Conservation (phyloP, 2,329 filamentous ascomycete genomes). For the Pseudogymnoascus sp. region DNA sequence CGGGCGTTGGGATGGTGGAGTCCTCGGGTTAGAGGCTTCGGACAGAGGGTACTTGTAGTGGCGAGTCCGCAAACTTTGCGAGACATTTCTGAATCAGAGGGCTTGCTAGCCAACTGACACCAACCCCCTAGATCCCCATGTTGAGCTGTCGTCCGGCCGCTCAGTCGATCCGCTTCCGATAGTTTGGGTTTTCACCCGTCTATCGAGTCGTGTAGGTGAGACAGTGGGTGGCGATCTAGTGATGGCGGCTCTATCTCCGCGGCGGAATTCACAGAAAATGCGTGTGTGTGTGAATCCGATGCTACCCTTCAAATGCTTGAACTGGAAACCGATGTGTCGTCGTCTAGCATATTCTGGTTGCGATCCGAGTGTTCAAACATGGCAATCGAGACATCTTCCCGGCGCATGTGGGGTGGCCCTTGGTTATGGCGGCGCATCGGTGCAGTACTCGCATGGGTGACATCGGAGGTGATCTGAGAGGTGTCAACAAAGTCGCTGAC, state of each 20-base stretch:
- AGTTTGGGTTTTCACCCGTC: background rate
- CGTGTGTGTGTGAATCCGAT: background rate
- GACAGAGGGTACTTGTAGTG: background rate
- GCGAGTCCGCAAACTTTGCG: background rate
- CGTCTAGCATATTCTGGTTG: background rate
- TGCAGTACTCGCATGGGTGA: background rate
- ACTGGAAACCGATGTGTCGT: background rate
- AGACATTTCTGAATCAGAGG: background rate
- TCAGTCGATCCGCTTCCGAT: background rate
- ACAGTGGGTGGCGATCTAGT: background rate
- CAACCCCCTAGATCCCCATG: background rate
- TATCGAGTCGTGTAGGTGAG: background rate
- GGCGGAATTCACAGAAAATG: background rate
- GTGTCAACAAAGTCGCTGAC: background rate
- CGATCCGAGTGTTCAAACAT: conserved; percentile 6
- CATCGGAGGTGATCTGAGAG: background rate
- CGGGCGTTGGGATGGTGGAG: background rate
- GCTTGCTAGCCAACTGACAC: background rate
- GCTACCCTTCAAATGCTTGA: background rate
- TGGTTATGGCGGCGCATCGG: background rate
- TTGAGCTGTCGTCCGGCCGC: background rate
- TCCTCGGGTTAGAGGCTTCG: background rate
- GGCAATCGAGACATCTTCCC: background rate
- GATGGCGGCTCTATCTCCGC: background rate
- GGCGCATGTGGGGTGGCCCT: background rate